Evolutionary conservation across 495 filamentous ascomycete genomes (phyloP).

Genomic region (Platismatia glauca): DNA sequence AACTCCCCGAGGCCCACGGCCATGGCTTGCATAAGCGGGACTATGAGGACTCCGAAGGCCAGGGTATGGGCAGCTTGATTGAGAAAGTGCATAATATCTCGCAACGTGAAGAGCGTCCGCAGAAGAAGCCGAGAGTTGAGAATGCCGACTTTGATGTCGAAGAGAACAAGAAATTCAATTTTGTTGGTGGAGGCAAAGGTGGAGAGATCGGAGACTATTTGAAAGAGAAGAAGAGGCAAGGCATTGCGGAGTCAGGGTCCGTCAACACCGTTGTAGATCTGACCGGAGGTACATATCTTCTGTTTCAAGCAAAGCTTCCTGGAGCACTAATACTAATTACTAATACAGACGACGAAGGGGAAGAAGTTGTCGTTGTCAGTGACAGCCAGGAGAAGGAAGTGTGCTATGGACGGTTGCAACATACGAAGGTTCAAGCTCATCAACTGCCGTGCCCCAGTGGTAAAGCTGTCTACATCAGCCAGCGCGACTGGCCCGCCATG

Average conservation of each 20-base stretch:
- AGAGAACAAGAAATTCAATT: conserved; percentile 32
- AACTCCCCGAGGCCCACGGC: neutral
- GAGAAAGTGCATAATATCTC: conserved; percentile 67
- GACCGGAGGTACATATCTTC: conserved; percentile 41
- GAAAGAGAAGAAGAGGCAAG: conserved; percentile 45
- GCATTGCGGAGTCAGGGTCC: conserved; percentile 29
- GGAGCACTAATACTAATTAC: neutral
- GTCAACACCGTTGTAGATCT: conserved; percentile 50
- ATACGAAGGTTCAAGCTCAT: conserved; percentile 57
- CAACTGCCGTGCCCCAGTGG: conserved; percentile 55
- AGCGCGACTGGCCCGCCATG: conserved; percentile 58
- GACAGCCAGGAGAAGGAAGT: conserved; percentile 52
- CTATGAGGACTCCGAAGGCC: conserved; percentile 15
- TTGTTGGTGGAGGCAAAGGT: conserved; percentile 39
- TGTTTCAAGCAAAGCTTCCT: conserved; percentile 7
- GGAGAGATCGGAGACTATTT: conserved; percentile 56
- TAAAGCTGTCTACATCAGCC: conserved; percentile 37
- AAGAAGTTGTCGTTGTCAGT: conserved; percentile 40
- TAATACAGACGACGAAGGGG: conserved; percentile 38
- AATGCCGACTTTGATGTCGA: conserved; percentile 30
- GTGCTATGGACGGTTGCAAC: conserved; percentile 75
- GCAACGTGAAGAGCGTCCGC: conserved; percentile 49
- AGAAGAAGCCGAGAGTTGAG: conserved; percentile 55
- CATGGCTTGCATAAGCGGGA: conserved; percentile 22
- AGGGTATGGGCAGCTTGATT: conserved; percentile 37